Evolutionary conservation across 192 early-diverging fungal genomes (phyloP).

Genomic region (Backusella luteola): DNA sequence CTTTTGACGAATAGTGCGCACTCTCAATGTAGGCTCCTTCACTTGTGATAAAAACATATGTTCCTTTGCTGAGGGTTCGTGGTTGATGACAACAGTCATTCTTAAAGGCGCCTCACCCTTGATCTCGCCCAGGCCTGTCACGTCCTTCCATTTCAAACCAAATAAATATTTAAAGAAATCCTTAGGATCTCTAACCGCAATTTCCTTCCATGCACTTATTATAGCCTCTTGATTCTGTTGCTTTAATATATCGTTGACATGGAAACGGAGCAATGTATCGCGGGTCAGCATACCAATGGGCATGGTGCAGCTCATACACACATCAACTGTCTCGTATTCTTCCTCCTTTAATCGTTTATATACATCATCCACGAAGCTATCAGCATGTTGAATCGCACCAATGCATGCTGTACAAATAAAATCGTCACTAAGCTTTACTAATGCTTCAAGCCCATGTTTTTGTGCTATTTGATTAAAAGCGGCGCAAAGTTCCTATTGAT

Average conservation of each 20-base stretch:
- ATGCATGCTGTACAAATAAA: constrained; percentile 32
- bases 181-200: constrained; percentile 50
- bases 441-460: too few relatives aligned
- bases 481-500: neutral
- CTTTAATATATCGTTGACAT: constrained; percentile 3
- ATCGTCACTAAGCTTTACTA: neutral
- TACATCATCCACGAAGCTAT: constrained; percentile 25
- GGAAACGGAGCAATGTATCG: constrained; percentile 38
- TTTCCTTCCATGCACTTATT: neutral
- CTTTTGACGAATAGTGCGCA: constrained; percentile 54
- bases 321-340: constrained; percentile 28
- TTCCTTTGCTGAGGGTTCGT: constrained; percentile 53
- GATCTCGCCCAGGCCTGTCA: constrained; percentile 36
- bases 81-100: constrained; percentile 51
- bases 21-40: constrained; percentile 51
- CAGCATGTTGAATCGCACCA: constrained; percentile 35
- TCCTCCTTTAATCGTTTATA: constrained; percentile 29
- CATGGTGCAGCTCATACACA: constrained; percentile 42
- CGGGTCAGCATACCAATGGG: constrained; percentile 41
- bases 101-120: constrained; percentile 40
- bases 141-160: constrained; percentile 30
- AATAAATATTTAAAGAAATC: constrained; percentile 55
- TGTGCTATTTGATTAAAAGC: constrained; percentile 3
- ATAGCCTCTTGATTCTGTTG: neutral
- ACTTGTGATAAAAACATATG: constrained; percentile 61